Evolutionary conservation across 345 rosid genomes (phyloP), one percentile per base, ranked within the genome.

Genomic region (Dimocarpus longan): DNA sequence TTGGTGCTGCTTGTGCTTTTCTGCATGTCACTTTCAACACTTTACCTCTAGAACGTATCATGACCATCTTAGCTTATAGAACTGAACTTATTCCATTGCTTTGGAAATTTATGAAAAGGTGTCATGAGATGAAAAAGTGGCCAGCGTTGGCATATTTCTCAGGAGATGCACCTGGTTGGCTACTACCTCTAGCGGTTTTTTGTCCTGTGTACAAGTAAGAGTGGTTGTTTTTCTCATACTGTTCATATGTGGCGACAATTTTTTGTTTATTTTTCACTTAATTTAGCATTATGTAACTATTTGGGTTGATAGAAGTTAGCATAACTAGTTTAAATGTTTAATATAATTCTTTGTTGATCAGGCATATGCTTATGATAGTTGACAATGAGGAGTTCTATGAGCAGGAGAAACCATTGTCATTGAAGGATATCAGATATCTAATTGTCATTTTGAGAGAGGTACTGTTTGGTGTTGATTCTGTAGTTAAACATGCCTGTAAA

Each of bases 331-430:
- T n/a, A n/a, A n/a, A n/a, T n/a, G n/a, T n/a, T n/a, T 75, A 50
- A 78, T 70, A 76, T 52, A 12, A 72, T 79, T 82, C 43, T 62
- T 82, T 82, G 79, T 81, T 88, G 74, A 80, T 80, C 90, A 97
- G 99, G 97, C 97, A 93, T 86, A 91, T 97, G 99, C 99, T 97
- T 82, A 94, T 76, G 88, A 88, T 94, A 80, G 95, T 92, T 68
- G 98, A 94, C 80, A 97, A 93, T 80, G 99, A 94, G 83, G 99
- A 94, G 87, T 97, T 97, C 78, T 97, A 97, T 78, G 98, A 97
- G 82, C 90, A 90, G 83, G 97, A 93, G 88, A 97, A 91, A 84
- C 98, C 98, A 72, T 82, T 97, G 68, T 87, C 95, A 8, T 83
- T 97, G 82, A 87, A 87, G 82, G 99, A 97, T 87, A 87, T 90